Evolutionary conservation across 176 grass and related monocot genomes (phyloP), one percentile per base, ranked within the genome.

Genomic region (Dactylis glomerata): DNA sequence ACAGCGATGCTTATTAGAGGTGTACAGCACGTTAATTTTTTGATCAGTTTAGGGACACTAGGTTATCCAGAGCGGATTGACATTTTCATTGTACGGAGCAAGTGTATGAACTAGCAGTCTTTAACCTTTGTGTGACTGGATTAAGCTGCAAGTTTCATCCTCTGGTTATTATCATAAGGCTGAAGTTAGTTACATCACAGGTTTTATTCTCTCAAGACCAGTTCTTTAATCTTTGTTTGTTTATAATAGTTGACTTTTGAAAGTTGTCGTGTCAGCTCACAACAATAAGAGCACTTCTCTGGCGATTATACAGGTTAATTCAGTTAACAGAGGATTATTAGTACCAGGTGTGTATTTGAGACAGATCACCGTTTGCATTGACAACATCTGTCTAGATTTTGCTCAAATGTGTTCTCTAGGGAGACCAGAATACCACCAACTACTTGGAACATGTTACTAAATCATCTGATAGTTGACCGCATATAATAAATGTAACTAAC

Each of bases 21-120:
- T 83, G 79, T 83, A 90, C 74, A 79, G 27, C 82, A 20, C 4
- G 40, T 11, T 65, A n/a, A 55, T 65, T 75, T 58, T 87, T 56
- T 80, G 17, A 34, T 32, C 28, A 83, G 27, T 79, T 86, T 78
- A 63, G 34, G 27, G 7, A 37, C 37, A 45, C 11, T 23, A n/a
- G 27, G 13, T 51, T 22, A 71, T 78, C 34, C 12, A 7, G 34
- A 46, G 3, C 49, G 3, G 32, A 44, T 11, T 71, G 5, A 20
- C 80, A 70, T 24, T 47, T 30, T 45, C 9, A 63, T 47, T 13
- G 26, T 86, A 64, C 16, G 11, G 23, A 28, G 15, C 37, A 63
- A 36, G 11, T 20, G 9, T 52, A 36, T 38, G 33, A 34, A 65
- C 34, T 72, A 65, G 37, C 44, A 71, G 56, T 64, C 28, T 30